These are phyloP conservation scores for Leccinum rimulosum DNA, from an alignment of 768 basidiomycete species.

Conservation along the genomic window DNA sequence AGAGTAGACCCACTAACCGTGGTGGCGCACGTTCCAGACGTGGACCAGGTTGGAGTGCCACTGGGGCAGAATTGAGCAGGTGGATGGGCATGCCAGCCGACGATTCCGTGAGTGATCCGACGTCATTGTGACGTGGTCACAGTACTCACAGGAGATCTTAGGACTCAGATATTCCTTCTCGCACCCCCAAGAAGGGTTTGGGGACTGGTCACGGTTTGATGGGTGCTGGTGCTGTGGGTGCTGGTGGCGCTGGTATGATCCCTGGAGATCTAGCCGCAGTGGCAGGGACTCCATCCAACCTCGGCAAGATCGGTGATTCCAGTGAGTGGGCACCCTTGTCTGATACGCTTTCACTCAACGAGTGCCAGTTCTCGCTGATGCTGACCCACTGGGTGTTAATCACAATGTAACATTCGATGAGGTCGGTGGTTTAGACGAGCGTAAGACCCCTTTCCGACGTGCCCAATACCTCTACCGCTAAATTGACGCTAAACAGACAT, in stretches of 20 bases:
- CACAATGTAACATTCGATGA: slow-evolving; percentile 93
- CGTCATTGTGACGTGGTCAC: background rate
- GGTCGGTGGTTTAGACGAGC: slow-evolving; percentile 93
- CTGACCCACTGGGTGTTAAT: slow-evolving; percentile 93
- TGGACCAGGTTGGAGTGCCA: slow-evolving; percentile 75
- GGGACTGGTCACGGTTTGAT: slow-evolving; percentile 53
- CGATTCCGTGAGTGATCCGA: slow-evolving; percentile 54
- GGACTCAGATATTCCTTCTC: slow-evolving; percentile 71
- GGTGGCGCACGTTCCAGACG: slow-evolving; percentile 41
- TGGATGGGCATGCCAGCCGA: slow-evolving; percentile 75
- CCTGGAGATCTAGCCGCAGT: slow-evolving; percentile 57
- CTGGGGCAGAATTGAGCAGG: slow-evolving; percentile 69
- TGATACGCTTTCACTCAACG: slow-evolving; percentile 12
- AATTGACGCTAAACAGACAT: slow-evolving; percentile 58
- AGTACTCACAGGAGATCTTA: slow-evolving; percentile 21
- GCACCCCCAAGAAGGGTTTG: slow-evolving; percentile 69
- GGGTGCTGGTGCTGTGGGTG: slow-evolving; percentile 45
- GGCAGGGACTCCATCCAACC: slow-evolving; percentile 78
- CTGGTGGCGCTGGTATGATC: slow-evolving; percentile 54
- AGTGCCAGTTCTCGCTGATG: slow-evolving; percentile 77
- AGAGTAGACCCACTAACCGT: slow-evolving; percentile 37
- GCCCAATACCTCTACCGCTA: background rate
- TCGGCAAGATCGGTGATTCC: slow-evolving; percentile 81
- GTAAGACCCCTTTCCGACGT: slow-evolving; percentile 41
- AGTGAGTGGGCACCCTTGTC: slow-evolving; percentile 39